Conservation (phyloP, 352 stramenopile genomes). For the Phytopythium chamaehyphon region DNA sequence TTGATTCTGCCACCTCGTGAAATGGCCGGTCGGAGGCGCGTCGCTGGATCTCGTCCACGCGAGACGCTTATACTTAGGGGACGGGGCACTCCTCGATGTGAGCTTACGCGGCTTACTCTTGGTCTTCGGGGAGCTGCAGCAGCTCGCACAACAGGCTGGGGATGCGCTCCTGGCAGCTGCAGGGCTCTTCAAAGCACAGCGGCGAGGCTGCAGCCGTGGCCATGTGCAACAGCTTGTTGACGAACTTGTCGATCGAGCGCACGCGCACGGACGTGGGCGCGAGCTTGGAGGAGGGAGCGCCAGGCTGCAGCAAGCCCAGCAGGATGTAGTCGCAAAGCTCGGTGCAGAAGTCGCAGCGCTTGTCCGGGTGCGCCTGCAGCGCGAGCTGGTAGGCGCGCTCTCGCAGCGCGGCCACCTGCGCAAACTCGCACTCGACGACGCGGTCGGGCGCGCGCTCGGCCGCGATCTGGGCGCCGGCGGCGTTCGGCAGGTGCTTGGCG, state of each 20-base stretch:
- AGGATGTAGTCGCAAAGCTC: conserved; percentile 35
- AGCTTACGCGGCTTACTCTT: neutral
- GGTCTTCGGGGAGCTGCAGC: conserved; percentile 2
- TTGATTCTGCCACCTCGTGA: no score
- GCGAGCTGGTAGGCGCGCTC: conserved; percentile 28
- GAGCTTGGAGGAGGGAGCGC: conserved; percentile 16
- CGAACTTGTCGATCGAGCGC: conserved; percentile 19
- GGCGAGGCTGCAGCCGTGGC: conserved; percentile 9
- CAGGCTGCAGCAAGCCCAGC: conserved; percentile 18
- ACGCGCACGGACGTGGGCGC: conserved; percentile 17
- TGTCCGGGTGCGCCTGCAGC: conserved; percentile 19
- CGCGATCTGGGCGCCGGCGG: conserved; percentile 4
- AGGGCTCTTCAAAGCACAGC: conserved; percentile 11
- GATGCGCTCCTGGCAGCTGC: conserved; percentile 16
- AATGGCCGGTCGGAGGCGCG: no score
- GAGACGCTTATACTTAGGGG: neutral
- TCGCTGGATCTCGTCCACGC: neutral
- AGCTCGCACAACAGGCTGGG: conserved; percentile 9
- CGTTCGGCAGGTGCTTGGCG: conserved; percentile 6
- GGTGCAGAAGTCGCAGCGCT: conserved; percentile 35
- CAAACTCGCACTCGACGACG: conserved; percentile 19
- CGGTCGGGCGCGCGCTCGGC: conserved; percentile 8
- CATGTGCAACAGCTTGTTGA: conserved; percentile 20
- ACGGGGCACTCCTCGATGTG: no score
- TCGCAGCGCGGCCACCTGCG: conserved; percentile 34